Evolutionary conservation across 2,329 filamentous ascomycete species (phyloP), one percentile per base, ranked within the genome.

Genomic region (Ophiostoma fasciatum): DNA sequence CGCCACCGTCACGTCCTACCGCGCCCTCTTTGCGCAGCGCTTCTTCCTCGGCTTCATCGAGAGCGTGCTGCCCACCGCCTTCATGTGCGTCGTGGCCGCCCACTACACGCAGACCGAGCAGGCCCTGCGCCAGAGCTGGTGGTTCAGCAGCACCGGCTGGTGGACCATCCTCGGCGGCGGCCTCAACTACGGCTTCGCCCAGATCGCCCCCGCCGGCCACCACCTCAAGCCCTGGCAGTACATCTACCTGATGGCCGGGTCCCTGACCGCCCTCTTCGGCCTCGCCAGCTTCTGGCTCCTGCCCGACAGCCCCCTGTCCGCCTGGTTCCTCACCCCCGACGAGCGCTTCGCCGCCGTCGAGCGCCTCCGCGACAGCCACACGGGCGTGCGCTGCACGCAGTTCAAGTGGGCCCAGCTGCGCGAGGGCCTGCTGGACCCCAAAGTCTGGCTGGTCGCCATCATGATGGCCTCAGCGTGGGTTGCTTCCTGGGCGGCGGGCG

Each of bases 381-480:
- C 73, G 0, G 77, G 76, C 3, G 64, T 78, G 6, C 58, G 72
- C 9, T 75, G 71, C 47, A 64, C 66, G 5, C 66, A 61, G 42
- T 68, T 81, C 52, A 81, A 80, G 51, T 42, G 46, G 21, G 51
- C 53, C 0, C 77, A 81, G 49, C 53, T 81, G 2, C 60, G 51
- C 25, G 76, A 82, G 48, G 66, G 66, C 0, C 13, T 72, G 0
- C 45, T 66, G 2, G 77, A 81, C 45, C 41, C 67, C 35, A 80
- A 79, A 48, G 55, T 76, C 19, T 81, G 71, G 62, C 60, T 81
- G 2, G 57, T 81, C 4, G 64, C 65, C 8, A 47, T 80, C 19
- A 80, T 79, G 64, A 81, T 81, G 74, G 72, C 70, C 1, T 70
- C 73, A 1, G 75, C n/a, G n/a, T n/a, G n/a, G n/a, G n/a, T n/a